Conservation (phyloP, 2,329 filamentous ascomycete species). For the Botrytis pseudocinerea region DNA sequence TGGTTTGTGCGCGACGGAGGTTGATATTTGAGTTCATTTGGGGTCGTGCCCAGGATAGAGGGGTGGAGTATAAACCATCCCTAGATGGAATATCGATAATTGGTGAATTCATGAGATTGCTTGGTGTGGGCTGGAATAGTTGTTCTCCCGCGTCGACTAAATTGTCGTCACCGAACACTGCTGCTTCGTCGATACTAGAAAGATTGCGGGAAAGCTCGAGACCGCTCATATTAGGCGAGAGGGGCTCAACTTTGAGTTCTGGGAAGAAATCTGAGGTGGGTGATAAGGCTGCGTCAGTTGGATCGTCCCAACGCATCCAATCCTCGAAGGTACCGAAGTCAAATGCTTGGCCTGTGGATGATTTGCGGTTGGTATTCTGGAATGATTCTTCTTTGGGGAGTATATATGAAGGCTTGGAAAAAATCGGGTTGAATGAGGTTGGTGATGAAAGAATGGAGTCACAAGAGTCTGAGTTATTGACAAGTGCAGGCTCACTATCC, state of each 20-base stretch:
- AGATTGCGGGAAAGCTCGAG: conserved; percentile 33
- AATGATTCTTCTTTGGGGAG: conserved; percentile 29
- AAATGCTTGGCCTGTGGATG: conserved; percentile 30
- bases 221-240: conserved; percentile 34
- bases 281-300: conserved; percentile 35
- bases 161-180: conserved; percentile 34
- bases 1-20: conserved; percentile 13
- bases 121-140: conserved; percentile 34
- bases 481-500: conserved; percentile 31
- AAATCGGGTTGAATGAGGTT: conserved; percentile 30
- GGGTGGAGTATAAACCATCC: conserved; percentile 36
- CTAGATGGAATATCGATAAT: conserved; percentile 24
- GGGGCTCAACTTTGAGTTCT: conserved; percentile 36
- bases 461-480: conserved; percentile 34
- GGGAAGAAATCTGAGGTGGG: conserved; percentile 37
- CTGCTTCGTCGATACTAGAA: conserved; percentile 29
- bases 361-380: conserved; percentile 26
- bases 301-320: conserved; percentile 41
- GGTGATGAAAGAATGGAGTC: conserved; percentile 37
- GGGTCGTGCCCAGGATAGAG: conserved; percentile 36
- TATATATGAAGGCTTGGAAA: conserved; percentile 28
- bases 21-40: conserved; percentile 19
- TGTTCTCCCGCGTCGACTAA: conserved; percentile 32
- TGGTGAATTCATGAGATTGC: conserved; percentile 21
- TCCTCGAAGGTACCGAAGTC: conserved; percentile 39